Conservation (phyloP, 352 stramenopile species). For the Phytophthora melonis region DNA sequence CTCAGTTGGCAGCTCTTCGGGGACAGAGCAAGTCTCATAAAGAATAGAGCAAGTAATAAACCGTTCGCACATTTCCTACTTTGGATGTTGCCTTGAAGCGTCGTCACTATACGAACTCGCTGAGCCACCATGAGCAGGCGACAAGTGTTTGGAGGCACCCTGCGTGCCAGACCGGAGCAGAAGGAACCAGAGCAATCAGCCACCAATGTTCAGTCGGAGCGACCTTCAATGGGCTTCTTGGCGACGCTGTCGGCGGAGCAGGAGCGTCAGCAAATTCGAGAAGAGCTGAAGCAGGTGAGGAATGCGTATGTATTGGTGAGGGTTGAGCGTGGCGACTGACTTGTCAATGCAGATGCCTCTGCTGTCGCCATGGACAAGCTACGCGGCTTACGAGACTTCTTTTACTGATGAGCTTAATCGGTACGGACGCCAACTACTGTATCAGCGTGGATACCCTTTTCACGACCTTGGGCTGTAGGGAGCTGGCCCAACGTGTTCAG, state of each 20-base stretch:
- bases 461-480: constrained; percentile 26
- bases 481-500: constrained; percentile 51
- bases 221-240: constrained; percentile 1
- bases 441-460: background rate
- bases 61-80: background rate
- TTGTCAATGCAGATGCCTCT: constrained; percentile 40
- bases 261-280: constrained; percentile 22
- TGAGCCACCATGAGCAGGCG: constrained; percentile 28
- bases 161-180: constrained; percentile 19
- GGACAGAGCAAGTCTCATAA: constrained; percentile 29
- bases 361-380: constrained; percentile 57
- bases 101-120: background rate
- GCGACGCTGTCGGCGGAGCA: constrained; percentile 54
- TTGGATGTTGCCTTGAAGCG: constrained; percentile 27
- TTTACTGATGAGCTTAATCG: constrained; percentile 62
- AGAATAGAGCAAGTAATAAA: constrained; percentile 21
- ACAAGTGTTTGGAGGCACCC: constrained; percentile 6
- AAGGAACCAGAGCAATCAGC: constrained; percentile 2
- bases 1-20: constrained; percentile 44
- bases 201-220: constrained; percentile 2
- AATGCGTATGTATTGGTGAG: too few species aligned
- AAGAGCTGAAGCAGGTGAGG: constrained; percentile 36
- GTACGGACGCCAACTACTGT: constrained; percentile 21
- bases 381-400: constrained; percentile 49
- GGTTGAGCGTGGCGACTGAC: background rate